phyloP scores from a whole-genome alignment of 139 green algal species.

The Haematococcus lacustris region DNA sequence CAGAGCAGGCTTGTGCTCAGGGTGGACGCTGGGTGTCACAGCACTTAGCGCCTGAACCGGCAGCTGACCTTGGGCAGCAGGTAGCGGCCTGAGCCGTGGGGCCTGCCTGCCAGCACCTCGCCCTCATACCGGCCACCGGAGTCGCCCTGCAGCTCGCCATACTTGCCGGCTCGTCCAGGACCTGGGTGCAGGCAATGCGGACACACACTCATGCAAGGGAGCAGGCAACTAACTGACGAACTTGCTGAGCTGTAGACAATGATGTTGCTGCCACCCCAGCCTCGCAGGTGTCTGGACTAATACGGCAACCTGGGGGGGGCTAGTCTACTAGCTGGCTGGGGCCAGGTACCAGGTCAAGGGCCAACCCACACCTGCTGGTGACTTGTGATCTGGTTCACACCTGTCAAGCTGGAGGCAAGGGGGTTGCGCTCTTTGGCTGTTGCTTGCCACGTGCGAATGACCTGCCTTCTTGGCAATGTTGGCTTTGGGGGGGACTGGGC shows the following conservation, averaged over 20 bases:
- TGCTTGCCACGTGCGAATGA: conserved; percentile 15
- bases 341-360: not conserved
- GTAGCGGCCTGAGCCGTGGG: conserved; percentile 46
- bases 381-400: conserved; percentile 7
- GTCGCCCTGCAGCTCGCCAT: conserved; percentile 32
- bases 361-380: not conserved
- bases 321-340: not conserved
- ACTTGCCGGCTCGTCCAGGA: conserved; percentile 46
- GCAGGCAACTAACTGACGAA: not conserved
- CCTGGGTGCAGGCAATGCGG: conserved; percentile 12
- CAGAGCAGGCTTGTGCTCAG: not conserved
- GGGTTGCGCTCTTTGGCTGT: conserved; percentile 42
- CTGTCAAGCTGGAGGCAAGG: conserved; percentile 37
- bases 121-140: conserved; percentile 42
- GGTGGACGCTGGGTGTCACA: too few species aligned
- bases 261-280: not conserved
- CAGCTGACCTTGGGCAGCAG: conserved; percentile 30
- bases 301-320: not conserved
- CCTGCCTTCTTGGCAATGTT: conserved; percentile 15
- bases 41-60: too few species aligned
- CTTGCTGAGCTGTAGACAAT: not conserved
- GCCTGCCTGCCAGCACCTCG: conserved; percentile 50
- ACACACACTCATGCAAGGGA: not conserved
- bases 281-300: not conserved
- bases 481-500: conserved; percentile 13